Evolutionary conservation across 1,284 basidiomycete genomes (phyloP).

Genomic region (Apiotrichum sp.): DNA sequence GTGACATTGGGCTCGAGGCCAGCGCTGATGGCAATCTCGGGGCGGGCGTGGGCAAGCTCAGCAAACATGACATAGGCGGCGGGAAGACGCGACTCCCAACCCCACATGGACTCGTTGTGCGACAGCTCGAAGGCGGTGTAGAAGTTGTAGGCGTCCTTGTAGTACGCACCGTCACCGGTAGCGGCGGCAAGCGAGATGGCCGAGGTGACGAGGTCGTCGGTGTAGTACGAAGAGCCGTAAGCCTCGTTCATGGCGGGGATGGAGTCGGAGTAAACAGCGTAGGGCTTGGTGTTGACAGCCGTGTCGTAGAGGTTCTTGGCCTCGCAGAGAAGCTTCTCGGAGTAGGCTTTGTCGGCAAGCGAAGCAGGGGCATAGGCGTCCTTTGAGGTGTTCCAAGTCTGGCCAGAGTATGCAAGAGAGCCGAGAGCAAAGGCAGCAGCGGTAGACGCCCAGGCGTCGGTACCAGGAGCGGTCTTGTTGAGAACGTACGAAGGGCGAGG

Average conservation of each 20-base stretch:
- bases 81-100: conserved; percentile 80
- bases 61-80: conserved; percentile 65
- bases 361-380: conserved; percentile 48
- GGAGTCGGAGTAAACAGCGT: conserved; percentile 48
- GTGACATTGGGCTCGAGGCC: conserved; percentile 53
- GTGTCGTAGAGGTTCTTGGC: conserved; percentile 66
- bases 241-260: conserved; percentile 60
- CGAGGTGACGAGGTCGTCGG: conserved; percentile 53
- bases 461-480: conserved; percentile 70
- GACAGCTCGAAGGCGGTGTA: conserved; percentile 58
- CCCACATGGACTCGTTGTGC: conserved; percentile 60
- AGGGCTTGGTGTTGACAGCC: conserved; percentile 52
- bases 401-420: conserved; percentile 66
- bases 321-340: conserved; percentile 59
- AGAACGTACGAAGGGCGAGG: conserved; percentile 70
- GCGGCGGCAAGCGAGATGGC: conserved; percentile 69
- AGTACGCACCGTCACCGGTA: conserved; percentile 56
- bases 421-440: conserved; percentile 80
- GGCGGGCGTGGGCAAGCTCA: conserved; percentile 44
- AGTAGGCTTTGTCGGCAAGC: too few relatives aligned
- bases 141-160: conserved; percentile 59
- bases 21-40: conserved; percentile 57
- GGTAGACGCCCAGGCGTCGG: conserved; percentile 74
- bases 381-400: conserved; percentile 49
- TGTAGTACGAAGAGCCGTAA: conserved; percentile 62